Evolutionary conservation across 768 basidiomycete genomes (phyloP).

Genomic region (Sporobolomyces phaffii): DNA sequence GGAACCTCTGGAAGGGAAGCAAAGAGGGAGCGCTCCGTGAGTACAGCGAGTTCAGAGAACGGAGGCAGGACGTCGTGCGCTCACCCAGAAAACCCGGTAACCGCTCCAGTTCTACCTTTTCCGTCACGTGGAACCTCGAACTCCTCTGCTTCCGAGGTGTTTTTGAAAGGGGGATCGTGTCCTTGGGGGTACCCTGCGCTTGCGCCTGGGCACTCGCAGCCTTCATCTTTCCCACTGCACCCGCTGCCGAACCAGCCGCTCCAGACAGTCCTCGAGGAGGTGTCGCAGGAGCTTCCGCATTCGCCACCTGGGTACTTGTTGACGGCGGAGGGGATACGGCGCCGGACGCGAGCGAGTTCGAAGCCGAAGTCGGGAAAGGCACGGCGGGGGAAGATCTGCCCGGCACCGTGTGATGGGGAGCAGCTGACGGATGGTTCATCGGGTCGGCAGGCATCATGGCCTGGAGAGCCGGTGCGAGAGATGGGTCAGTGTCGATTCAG

Average conservation of each 20-base stretch:
- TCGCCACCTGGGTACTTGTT: constrained; percentile 17
- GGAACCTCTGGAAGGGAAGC: constrained; percentile 65
- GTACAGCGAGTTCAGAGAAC: too few species aligned
- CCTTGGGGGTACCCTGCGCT: constrained; percentile 65
- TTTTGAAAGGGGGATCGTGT: constrained; percentile 93
- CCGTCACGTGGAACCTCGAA: constrained; percentile 90
- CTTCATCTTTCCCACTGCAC: constrained; percentile 46
- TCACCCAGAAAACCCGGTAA: constrained; percentile 87
- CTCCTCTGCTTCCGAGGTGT: constrained; percentile 96
- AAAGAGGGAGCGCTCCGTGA: too few species aligned
- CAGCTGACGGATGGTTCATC: constrained; percentile 47
- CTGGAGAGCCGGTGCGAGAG: constrained; percentile 34
- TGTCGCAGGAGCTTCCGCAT: constrained; percentile 36
- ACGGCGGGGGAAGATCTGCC: constrained; percentile 33
- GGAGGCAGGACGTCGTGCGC: too few species aligned
- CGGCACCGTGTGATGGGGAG: constrained; percentile 45
- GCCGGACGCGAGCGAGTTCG: not conserved
- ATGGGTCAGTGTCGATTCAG: not conserved
- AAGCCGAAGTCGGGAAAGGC: constrained; percentile 25
- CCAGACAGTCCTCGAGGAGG: constrained; percentile 45
- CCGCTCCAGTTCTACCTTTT: constrained; percentile 92
- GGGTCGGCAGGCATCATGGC: constrained; percentile 49
- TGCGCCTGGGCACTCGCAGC: constrained; percentile 10
- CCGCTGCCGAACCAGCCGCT: constrained; percentile 1
- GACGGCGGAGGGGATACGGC: constrained; percentile 23